Conservation (phyloP, 116 monocot species). For the Zostera marina region DNA sequence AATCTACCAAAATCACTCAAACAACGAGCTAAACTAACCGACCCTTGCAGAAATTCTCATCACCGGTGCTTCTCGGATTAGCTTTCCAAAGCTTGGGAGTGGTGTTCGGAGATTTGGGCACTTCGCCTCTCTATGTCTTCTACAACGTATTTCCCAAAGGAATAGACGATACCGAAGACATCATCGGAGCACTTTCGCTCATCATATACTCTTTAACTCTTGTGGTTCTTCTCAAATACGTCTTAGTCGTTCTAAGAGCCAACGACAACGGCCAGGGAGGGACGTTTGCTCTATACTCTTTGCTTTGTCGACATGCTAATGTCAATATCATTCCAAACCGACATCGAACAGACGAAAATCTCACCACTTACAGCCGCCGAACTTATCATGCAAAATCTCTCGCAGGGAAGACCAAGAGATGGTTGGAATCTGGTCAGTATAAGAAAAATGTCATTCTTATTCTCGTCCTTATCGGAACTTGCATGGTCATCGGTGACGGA, state of each 20-base stretch:
- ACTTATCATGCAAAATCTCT: slow-evolving; percentile 50
- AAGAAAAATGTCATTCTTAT: slow-evolving; percentile 58
- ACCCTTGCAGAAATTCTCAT: slow-evolving; percentile 57
- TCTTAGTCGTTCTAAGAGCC: slow-evolving; percentile 58
- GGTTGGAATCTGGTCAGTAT: slow-evolving; percentile 41
- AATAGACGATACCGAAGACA: slow-evolving; percentile 37
- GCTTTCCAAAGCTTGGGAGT: slow-evolving; percentile 72
- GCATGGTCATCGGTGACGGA: slow-evolving; percentile 67
- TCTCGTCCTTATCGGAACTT: slow-evolving; percentile 72
- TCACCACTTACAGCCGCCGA: slow-evolving; percentile 64
- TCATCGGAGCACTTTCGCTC: slow-evolving; percentile 76
- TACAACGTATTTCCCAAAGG: slow-evolving; percentile 59
- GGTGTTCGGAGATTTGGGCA: slow-evolving; percentile 74
- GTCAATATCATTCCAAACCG: slow-evolving; percentile 64
- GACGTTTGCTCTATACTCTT: slow-evolving; percentile 78
- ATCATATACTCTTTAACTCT: slow-evolving; percentile 71
- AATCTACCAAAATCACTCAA: not conserved
- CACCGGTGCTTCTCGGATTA: slow-evolving; percentile 31
- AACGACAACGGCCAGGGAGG: slow-evolving; percentile 82
- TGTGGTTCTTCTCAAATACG: slow-evolving; percentile 62
- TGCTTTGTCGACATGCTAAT: slow-evolving; percentile 72
- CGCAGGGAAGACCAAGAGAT: slow-evolving; percentile 53
- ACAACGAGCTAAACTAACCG: too few species aligned
- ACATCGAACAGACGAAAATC: slow-evolving; percentile 63
- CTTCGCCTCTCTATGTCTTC: slow-evolving; percentile 72